Percentiles rank a stretch among this genome's conserved stretches.
Conservation (phyloP, 208 protist genomes). For the Leishmania tarentolae region DNA sequence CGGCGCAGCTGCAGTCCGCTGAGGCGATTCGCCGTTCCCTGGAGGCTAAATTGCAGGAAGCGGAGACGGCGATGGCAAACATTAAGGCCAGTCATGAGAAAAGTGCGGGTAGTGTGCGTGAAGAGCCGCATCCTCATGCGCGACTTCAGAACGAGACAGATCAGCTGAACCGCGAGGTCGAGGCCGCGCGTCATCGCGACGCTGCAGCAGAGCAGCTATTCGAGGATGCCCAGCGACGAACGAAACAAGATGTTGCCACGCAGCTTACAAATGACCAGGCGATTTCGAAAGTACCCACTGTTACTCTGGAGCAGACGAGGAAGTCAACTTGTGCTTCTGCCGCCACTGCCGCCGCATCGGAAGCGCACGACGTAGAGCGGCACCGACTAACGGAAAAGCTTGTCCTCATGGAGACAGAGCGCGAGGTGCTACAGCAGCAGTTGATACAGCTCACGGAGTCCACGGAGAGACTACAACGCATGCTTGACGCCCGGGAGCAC, state of each 20-base stretch:
- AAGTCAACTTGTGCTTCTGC: background rate
- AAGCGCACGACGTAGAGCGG: background rate
- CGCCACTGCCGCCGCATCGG: background rate
- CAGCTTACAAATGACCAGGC: conserved; percentile 53
- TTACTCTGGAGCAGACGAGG: conserved; percentile 47
- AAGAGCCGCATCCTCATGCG: background rate
- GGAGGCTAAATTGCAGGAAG: conserved; percentile 16
- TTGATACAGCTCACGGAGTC: conserved; percentile 17
- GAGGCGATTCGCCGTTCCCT: background rate
- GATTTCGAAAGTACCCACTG: background rate
- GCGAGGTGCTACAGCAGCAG: background rate
- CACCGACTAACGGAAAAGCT: background rate
- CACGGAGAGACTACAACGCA: background rate
- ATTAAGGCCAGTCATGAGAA: background rate
- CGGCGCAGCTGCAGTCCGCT: conserved; percentile 14
- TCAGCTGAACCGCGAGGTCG: background rate
- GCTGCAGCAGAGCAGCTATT: background rate
- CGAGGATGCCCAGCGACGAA: background rate
- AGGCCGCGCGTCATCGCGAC: background rate
- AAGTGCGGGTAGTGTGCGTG: background rate
- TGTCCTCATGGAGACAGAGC: background rate
- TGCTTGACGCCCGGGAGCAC: background rate
- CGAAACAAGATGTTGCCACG: conserved; percentile 42
- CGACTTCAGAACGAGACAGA: background rate
- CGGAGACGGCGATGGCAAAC: conserved; percentile 4